Evolutionary conservation across 2,329 filamentous ascomycete species (phyloP).

Genomic region (Daldinia sp.): DNA sequence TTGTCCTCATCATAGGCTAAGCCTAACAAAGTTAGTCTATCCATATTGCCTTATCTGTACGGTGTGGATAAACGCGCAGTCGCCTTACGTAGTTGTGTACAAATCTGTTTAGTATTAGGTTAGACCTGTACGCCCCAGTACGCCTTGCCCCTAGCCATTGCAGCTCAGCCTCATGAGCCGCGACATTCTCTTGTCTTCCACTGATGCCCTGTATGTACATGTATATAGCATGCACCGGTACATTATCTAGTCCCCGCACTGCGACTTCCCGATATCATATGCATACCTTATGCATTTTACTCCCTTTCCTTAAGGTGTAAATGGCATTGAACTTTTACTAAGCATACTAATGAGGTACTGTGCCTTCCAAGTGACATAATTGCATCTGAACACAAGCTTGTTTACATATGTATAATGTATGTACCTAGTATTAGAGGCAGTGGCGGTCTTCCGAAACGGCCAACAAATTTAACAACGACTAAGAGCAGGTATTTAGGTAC

Average conservation of each 20-base stretch:
- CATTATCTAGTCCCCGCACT: constrained; percentile 7
- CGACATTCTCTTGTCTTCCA: constrained; percentile 1
- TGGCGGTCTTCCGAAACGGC: no score
- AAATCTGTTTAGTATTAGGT: no score
- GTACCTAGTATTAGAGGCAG: no score
- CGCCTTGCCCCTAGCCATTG: constrained; percentile 16
- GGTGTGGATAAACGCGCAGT: constrained; percentile 8
- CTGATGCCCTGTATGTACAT: background rate
- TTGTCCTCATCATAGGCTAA: constrained; percentile 25
- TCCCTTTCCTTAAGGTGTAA: no score
- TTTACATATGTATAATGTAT: no score
- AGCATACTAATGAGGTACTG: no score
- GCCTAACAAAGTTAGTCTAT: constrained; percentile 14
- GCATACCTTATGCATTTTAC: no score
- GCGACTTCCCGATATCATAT: background rate
- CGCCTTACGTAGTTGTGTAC: constrained; percentile 7
- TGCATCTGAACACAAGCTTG: no score
- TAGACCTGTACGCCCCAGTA: constrained; percentile 22
- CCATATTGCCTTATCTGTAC: constrained; percentile 13
- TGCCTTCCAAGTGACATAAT: no score
- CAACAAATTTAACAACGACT: no score
- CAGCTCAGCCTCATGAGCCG: constrained; percentile 12
- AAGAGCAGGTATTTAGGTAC: background rate
- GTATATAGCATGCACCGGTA: background rate
- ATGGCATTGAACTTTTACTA: no score